Conservation (phyloP, 352 stramenopile species). For the Pythium scleroteichum region DNA sequence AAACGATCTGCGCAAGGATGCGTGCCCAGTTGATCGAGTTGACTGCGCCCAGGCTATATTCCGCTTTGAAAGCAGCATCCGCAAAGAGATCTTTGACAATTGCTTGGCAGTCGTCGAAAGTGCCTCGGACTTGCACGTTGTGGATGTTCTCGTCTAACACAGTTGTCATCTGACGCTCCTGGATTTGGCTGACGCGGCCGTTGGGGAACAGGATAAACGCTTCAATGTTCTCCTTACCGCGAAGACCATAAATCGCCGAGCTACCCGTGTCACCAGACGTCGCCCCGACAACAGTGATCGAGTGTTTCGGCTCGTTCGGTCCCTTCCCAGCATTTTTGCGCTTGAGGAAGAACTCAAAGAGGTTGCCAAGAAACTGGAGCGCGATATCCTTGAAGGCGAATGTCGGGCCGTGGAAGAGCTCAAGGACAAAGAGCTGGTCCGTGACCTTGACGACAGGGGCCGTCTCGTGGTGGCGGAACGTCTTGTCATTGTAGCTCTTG, state of each 20-base stretch:
- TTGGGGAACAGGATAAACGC: constrained; percentile 98
- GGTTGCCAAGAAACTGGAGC: constrained; percentile 98
- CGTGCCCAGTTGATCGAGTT: constrained; percentile 99
- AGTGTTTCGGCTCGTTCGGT: constrained; percentile 48
- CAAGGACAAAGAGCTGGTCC: constrained; percentile 89
- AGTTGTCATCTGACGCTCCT: constrained; percentile 99
- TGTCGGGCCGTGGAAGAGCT: constrained; percentile 99
- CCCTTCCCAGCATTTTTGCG: constrained; percentile 81
- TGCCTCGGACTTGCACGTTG: constrained; percentile 94
- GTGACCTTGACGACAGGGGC: constrained; percentile 93
- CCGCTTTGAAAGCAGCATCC: constrained; percentile 92
- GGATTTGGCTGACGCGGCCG: constrained; percentile 95
- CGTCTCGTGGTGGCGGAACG: constrained; percentile 93
- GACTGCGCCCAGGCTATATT: constrained; percentile 95
- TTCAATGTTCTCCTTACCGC: constrained; percentile 97
- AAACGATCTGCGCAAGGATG: constrained; percentile 98
- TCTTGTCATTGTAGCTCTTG: constrained; percentile 90
- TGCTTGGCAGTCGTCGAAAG: constrained; percentile 99
- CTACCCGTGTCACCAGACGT: constrained; percentile 98
- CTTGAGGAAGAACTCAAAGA: constrained; percentile 99
- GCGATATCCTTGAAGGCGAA: constrained; percentile 99
- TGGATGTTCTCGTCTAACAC: constrained; percentile 98
- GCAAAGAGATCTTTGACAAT: constrained; percentile 99
- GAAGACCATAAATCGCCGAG: constrained; percentile 97
- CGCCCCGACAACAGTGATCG: constrained; percentile 96